phyloP scores from a whole-genome alignment of 345 rosid species.

The Gossypium bickii region DNA sequence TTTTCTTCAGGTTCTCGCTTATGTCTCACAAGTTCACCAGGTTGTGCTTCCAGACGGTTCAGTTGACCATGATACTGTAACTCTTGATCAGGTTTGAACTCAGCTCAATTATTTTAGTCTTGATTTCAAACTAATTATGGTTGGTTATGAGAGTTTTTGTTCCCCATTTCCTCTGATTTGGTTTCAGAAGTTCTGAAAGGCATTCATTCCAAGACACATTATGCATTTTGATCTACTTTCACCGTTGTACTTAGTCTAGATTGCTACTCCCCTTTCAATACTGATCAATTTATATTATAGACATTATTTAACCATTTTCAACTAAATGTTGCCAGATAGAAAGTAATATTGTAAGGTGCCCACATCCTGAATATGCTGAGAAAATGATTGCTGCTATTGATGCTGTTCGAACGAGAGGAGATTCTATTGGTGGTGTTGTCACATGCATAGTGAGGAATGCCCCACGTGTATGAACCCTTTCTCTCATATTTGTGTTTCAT shows the following conservation, averaged over 20 bases:
- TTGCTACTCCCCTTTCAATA: conserved; percentile 3
- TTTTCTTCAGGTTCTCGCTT: conserved; percentile 70
- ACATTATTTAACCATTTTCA: conserved; percentile 10
- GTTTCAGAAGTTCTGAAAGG: background rate
- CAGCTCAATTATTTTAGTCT: background rate
- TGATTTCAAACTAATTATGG: background rate
- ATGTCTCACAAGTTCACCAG: conserved; percentile 88
- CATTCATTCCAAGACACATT: background rate
- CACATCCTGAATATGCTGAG: conserved; percentile 91
- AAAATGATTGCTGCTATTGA: conserved; percentile 96
- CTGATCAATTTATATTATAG: background rate
- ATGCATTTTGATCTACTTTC: background rate
- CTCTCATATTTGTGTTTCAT: background rate
- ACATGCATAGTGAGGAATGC: conserved; percentile 88
- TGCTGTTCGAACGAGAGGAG: conserved; percentile 74
- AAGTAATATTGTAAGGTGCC: conserved; percentile 92
- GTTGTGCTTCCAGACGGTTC: conserved; percentile 73
- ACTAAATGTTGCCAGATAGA: conserved; percentile 56
- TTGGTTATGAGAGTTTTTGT: background rate
- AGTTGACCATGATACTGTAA: conserved; percentile 59
- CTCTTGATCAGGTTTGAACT: conserved; percentile 71
- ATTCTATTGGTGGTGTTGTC: conserved; percentile 93
- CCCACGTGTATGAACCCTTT: conserved; percentile 61
- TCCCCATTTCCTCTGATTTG: background rate
- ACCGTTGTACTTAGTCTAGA: background rate